Conservation (phyloP, 2,329 filamentous ascomycete species). For the Talaromyces sp. region DNA sequence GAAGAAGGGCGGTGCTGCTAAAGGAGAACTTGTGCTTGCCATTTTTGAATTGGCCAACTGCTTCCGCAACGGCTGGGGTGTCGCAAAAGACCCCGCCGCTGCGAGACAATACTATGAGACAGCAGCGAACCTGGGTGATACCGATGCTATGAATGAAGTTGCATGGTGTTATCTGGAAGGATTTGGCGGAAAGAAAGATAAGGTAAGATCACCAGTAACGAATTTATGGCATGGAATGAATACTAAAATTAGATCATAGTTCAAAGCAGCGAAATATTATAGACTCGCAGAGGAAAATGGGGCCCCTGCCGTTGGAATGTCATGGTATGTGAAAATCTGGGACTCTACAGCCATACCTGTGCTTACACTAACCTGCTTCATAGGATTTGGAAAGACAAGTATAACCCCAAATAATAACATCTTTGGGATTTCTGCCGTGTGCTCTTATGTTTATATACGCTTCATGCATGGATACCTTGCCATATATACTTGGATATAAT, state of each 20-base stretch:
- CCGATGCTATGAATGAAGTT: conserved; percentile 96
- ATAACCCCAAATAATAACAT: conserved; percentile 55
- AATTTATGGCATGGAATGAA: conserved; percentile 12
- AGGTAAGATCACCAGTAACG: conserved; percentile 65
- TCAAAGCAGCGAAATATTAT: conserved; percentile 80
- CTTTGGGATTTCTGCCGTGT: background rate
- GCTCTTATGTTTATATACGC: background rate
- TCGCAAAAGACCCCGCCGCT: conserved; percentile 80
- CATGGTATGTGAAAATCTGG: conserved; percentile 70
- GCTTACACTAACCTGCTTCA: conserved; percentile 12
- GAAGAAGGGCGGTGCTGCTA: conserved; percentile 90
- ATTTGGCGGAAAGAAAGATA: conserved; percentile 98
- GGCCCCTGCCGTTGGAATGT: conserved; percentile 88
- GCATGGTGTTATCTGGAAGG: conserved; percentile 96
- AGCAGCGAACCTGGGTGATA: conserved; percentile 92
- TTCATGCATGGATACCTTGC: background rate
- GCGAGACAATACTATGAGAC: conserved; percentile 95
- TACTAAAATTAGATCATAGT: conserved; percentile 27
- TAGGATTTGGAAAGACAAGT: conserved; percentile 99
- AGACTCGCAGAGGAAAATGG: conserved; percentile 87
- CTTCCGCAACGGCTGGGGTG: conserved; percentile 94
- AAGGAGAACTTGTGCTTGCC: conserved; percentile 92
- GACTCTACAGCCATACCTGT: background rate
- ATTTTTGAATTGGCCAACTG: conserved; percentile 81
- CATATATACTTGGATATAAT: background rate